Conservation (phyloP, 148 eudicot species). For the Agrostemma githago region DNA sequence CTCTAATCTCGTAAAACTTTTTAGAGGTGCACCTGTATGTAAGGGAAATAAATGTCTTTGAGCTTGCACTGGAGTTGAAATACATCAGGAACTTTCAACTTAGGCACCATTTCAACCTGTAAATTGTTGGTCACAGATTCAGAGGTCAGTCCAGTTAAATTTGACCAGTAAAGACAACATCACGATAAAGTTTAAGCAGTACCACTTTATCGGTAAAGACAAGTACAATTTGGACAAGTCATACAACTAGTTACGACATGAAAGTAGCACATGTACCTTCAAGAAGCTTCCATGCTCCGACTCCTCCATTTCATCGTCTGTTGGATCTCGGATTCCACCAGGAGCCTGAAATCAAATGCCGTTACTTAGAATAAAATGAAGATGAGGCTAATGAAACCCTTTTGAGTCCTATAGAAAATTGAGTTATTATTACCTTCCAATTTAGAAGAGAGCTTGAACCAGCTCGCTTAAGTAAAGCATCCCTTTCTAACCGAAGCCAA, state of each 20-base stretch:
- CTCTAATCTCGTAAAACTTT: background rate
- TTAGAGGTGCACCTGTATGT: conserved; percentile 56
- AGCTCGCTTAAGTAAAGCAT: conserved; percentile 41
- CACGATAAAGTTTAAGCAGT: background rate
- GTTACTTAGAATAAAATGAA: background rate
- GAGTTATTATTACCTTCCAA: conserved; percentile 53
- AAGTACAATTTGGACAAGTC: too few relatives aligned
- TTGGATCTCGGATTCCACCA: conserved; percentile 59
- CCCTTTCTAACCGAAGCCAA: conserved; percentile 50
- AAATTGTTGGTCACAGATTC: conserved; percentile 1
- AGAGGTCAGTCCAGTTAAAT: background rate
- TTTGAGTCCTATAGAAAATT: background rate
- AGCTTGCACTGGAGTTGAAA: conserved; percentile 48
- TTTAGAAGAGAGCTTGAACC: conserved; percentile 38
- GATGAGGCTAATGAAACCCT: background rate
- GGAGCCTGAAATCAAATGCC: conserved; percentile 32
- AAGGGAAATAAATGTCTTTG: conserved; percentile 84
- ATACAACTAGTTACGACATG: background rate
- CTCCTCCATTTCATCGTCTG: conserved; percentile 33
- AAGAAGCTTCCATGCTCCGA: conserved; percentile 68
- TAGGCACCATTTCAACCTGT: conserved; percentile 61
- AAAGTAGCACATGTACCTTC: conserved; percentile 35
- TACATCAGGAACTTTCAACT: conserved; percentile 35
- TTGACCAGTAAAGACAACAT: conserved; percentile 1
- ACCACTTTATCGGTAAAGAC: too few relatives aligned